Conservation (phyloP, 106 monocot species). For the Dendrobium catenatum region DNA sequence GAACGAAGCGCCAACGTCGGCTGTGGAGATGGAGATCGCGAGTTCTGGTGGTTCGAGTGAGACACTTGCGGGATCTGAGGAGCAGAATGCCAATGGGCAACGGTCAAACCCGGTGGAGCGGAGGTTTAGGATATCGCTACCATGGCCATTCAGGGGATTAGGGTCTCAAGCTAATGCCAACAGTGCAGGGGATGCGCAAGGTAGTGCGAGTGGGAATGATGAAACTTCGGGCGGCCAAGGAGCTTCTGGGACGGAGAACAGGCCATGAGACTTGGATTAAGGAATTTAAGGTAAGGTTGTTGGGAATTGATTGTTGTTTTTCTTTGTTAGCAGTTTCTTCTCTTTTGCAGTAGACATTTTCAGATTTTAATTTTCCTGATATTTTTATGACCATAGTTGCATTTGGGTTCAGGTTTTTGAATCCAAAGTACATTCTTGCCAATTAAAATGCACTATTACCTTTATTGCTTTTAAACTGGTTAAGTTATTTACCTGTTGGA, state of each 20-base stretch:
- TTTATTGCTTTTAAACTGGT: background rate
- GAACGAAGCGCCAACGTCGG: background rate
- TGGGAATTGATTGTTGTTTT: background rate
- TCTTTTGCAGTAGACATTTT: background rate
- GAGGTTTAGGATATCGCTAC: constrained; percentile 78
- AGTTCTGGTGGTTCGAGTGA: constrained; percentile 9
- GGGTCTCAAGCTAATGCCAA: constrained; percentile 36
- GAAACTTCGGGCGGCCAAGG: constrained; percentile 31
- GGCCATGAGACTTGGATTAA: constrained; percentile 61
- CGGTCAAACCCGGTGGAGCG: constrained; percentile 36
- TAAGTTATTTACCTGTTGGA: background rate
- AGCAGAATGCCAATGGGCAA: constrained; percentile 10
- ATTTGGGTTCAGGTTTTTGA: background rate
- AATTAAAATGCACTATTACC: background rate
- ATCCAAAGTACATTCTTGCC: background rate
- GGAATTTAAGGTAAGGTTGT: constrained; percentile 18
- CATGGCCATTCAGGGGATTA: constrained; percentile 49
- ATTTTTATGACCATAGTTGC: background rate
- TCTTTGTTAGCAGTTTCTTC: background rate
- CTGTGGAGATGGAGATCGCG: background rate
- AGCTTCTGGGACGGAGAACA: constrained; percentile 14
- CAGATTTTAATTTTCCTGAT: background rate
- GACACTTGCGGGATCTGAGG: background rate
- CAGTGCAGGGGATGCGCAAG: constrained; percentile 16
- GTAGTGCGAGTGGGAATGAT: constrained; percentile 23